Base-by-base conservation (phyloP, 306 rosid species). In the Quercus ilex region DNA sequence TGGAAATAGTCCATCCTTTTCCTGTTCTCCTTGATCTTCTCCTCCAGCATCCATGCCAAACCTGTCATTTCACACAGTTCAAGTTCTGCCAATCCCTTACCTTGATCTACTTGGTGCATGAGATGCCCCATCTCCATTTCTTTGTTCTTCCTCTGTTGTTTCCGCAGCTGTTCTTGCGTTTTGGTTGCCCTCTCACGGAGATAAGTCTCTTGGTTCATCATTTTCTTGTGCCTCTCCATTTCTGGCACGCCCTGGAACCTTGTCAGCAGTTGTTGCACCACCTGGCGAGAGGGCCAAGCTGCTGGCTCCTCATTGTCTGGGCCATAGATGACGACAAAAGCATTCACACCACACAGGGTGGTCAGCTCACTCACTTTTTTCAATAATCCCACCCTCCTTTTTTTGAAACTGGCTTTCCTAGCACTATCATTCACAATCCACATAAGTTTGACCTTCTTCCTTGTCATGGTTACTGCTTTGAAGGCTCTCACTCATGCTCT, bases 311-410 rank as follows among this genome's bases (percentile, higher is more conserved):
- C 70, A 0, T 56, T 49, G 15, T 60, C 83, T 0, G 81, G 82
- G 19, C 82, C 74, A 20, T 70, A 38, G 23, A 84, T 21, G 28
- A 87, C 31, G 52, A 79, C 21, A 52, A 78, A 80, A 0, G 79
- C 87, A 11, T 23, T 56, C 18, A 85, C 83, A 21, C 60, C 89
- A 30, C 88, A 85, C 0, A 83, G 80, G 46, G 68, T 80, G 20
- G 69, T 68, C 18, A 86, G 80, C 56, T 88, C 90, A 0, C 35
- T 72, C 31, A 81, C 77, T 67, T 88, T 88, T 83, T 88, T 86
- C 55, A 88, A 3, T 41, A 88, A 13, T 11, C 85, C 82, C 1
- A 15, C 55, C 31, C 69, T 81, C 58, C 87, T 74, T 55, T 83
- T 83, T 52, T 60, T 74, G 71, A 83, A 84, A 55, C 76, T 81